Evolutionary conservation across 73 alveolate genomes (phyloP).

Genomic region (Uronychia binucleata): DNA sequence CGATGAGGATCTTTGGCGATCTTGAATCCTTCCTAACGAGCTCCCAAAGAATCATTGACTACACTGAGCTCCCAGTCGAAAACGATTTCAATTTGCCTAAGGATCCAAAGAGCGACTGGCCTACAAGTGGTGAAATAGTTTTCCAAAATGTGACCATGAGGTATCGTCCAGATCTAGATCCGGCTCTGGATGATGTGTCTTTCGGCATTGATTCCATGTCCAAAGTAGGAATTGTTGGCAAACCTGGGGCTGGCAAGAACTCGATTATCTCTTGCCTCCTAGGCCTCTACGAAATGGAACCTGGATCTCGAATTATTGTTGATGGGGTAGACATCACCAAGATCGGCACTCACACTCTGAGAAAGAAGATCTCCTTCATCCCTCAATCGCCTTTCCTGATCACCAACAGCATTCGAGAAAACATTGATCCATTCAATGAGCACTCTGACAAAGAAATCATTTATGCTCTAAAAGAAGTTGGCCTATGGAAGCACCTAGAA

Average conservation of each 20-base stretch:
- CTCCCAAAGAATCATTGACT: not conserved
- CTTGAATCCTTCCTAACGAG: not conserved
- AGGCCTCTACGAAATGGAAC: constrained; percentile 40
- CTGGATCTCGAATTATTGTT: constrained; percentile 40
- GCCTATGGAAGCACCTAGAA: constrained; percentile 15
- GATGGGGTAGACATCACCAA: constrained; percentile 72
- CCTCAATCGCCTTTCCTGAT: constrained; percentile 87
- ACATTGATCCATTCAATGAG: constrained; percentile 82
- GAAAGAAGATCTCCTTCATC: constrained; percentile 73
- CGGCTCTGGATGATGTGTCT: constrained; percentile 65
- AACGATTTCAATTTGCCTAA: not conserved
- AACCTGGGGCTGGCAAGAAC: constrained; percentile 68
- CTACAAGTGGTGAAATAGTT: constrained; percentile 67
- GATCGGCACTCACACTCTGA: constrained; percentile 65
- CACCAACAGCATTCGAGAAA: constrained; percentile 77
- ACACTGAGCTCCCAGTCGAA: constrained; percentile 17
- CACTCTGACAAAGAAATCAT: constrained; percentile 39
- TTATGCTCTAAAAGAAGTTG: constrained; percentile 4
- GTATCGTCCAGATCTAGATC: constrained; percentile 81
- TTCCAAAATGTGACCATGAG: constrained; percentile 73
- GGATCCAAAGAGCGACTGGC: constrained; percentile 39
- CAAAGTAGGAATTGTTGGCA: constrained; percentile 72
- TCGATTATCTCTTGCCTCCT: constrained; percentile 33
- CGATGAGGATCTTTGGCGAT: constrained; percentile 4
- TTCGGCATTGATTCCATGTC: constrained; percentile 65